Percentiles rank a stretch among this genome's conserved stretches.
Evolutionary conservation across 805 yeast species (phyloP).

Genomic region (Wickerhamomyces silvicola): DNA sequence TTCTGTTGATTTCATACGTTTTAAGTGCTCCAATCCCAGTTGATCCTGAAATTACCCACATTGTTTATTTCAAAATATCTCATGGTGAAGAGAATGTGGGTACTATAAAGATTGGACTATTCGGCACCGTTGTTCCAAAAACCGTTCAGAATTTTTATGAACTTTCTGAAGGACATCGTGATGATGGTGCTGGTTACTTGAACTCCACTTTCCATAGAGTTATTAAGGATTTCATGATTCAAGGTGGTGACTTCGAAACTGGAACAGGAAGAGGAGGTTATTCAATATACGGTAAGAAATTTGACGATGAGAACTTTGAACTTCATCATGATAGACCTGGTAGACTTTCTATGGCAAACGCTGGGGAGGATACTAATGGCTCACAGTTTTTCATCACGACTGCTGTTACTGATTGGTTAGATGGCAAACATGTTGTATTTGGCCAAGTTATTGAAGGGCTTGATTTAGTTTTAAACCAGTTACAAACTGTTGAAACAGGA

Average conservation of each 20-base stretch:
- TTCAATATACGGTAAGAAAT: conserved; percentile 68
- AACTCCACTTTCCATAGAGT: conserved; percentile 69
- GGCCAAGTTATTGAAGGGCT: conserved; percentile 70
- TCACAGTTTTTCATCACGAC: conserved; percentile 69
- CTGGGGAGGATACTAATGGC: conserved; percentile 62
- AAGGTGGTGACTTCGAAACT: conserved; percentile 80
- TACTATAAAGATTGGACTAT: conserved; percentile 51
- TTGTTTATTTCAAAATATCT: conserved; percentile 17
- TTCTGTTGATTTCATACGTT: conserved; percentile 3
- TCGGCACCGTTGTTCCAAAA: conserved; percentile 59
- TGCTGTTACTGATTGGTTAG: conserved; percentile 38
- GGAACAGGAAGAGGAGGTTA: conserved; percentile 68
- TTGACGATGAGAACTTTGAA: conserved; percentile 72
- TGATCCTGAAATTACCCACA: conserved; percentile 23
- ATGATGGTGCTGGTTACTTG: conserved; percentile 38
- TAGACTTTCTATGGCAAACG: conserved; percentile 65
- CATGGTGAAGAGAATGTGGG: conserved; percentile 18
- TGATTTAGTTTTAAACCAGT: conserved; percentile 47
- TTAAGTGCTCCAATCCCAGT: conserved; percentile 10
- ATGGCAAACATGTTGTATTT: conserved; percentile 66
- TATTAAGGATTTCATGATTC: conserved; percentile 69
- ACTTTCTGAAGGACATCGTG: conserved; percentile 23
- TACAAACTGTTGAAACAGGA: conserved; percentile 51
- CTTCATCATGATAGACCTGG: conserved; percentile 65
- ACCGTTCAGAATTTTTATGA: conserved; percentile 55